Evolutionary conservation across 2,329 filamentous ascomycete genomes (phyloP).

Genomic region (Lanzia echinophila): DNA sequence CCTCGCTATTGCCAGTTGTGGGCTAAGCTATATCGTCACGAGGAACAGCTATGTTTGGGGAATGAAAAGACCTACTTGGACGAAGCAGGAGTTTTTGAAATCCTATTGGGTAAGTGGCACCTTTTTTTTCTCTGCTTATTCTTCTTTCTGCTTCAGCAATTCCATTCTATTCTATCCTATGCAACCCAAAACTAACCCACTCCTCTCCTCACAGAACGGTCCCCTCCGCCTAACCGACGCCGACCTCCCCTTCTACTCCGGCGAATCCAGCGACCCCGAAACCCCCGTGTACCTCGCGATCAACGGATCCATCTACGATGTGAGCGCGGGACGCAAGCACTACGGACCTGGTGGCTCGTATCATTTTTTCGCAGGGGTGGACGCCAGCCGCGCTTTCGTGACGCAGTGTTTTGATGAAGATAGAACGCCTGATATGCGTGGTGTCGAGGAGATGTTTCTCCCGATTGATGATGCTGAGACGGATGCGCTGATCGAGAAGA

Average conservation of each 20-base stretch:
- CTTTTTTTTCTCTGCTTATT: background rate
- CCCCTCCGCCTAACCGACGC: conserved; percentile 67
- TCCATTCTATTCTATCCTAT: background rate
- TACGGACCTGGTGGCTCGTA: conserved; percentile 86
- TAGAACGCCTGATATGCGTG: conserved; percentile 74
- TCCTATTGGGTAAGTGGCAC: conserved; percentile 21
- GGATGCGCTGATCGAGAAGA: conserved; percentile 37
- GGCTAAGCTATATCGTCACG: conserved; percentile 28
- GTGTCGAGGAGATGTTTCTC: conserved; percentile 80
- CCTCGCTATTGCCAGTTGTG: conserved; percentile 19
- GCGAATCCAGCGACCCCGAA: conserved; percentile 51
- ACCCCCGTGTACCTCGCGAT: conserved; percentile 87
- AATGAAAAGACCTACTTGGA: conserved; percentile 23
- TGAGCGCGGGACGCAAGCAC: conserved; percentile 58
- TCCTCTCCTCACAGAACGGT: conserved; percentile 35
- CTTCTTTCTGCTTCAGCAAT: background rate
- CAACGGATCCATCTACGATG: conserved; percentile 82
- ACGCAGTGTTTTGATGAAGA: conserved; percentile 84
- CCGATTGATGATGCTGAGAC: conserved; percentile 55
- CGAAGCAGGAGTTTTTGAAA: conserved; percentile 17
- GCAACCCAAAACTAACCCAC: background rate
- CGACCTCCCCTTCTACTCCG: conserved; percentile 71
- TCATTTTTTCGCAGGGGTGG: conserved; percentile 76
- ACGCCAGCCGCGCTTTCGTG: conserved; percentile 82
- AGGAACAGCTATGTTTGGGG: conserved; percentile 26